Evolutionary conservation across 495 filamentous ascomycete genomes (phyloP).

Genomic region (Lasiosphaeria ovina): DNA sequence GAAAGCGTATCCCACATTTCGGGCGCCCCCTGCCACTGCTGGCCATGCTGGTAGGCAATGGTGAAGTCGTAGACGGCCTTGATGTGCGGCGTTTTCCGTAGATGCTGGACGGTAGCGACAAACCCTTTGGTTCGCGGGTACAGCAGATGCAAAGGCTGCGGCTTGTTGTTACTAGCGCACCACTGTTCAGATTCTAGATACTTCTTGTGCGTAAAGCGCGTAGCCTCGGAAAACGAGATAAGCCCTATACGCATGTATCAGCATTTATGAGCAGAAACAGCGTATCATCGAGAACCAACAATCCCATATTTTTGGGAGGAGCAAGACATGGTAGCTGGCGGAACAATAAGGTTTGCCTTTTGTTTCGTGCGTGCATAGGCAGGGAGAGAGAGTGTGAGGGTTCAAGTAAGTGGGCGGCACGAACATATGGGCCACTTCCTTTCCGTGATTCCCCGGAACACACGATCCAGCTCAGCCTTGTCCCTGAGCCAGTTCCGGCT

Average conservation of each 20-base stretch:
- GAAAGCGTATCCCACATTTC: constrained; percentile 52
- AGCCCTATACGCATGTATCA: constrained; percentile 43
- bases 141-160: constrained; percentile 51
- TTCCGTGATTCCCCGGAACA: constrained; percentile 49
- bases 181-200: constrained; percentile 47
- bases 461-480: constrained; percentile 50
- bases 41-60: constrained; percentile 51
- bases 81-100: constrained; percentile 50
- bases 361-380: not conserved
- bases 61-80: constrained; percentile 59
- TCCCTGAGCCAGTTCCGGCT: constrained; percentile 55
- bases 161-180: constrained; percentile 45
- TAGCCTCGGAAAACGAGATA: constrained; percentile 58
- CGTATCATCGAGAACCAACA: not conserved
- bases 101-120: constrained; percentile 52
- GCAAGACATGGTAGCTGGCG: not conserved
- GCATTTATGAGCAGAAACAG: constrained; percentile 1
- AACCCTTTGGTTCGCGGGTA: constrained; percentile 58
- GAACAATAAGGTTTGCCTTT: not conserved
- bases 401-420: constrained; percentile 11
- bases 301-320: too few species aligned
- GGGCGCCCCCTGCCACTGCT: constrained; percentile 46
- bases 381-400: constrained; percentile 1
- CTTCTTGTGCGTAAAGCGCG: constrained; percentile 54
- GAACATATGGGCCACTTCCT: constrained; percentile 55